Base-by-base conservation (phyloP, 1,284 basidiomycete species). In the Leccinum fallax region DNA sequence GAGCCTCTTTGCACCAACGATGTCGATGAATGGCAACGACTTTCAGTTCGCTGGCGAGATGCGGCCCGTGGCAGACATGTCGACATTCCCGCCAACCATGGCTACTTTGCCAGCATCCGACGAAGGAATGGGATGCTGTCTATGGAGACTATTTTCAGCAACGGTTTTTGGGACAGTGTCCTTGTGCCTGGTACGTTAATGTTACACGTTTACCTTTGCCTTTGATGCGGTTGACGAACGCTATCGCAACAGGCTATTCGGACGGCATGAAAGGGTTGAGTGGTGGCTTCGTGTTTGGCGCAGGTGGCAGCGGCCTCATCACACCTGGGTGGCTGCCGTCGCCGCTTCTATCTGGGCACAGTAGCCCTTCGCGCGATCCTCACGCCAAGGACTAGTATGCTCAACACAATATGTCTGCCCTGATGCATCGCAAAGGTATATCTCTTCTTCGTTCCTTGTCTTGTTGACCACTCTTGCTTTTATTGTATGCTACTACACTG, bases 71-170 rank as follows among this genome's bases (percentile, higher is more conserved):
- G 85, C 82, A 63, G 91, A 92, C 71, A 86, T 92, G 68, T 84
- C 88, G 55, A 90, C 86, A 57, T 92, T 92, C 82, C 90, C 91
- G 55, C 90, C 90, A 30, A 92, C 89, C 56, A 91, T 92, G 88
- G 88, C 85, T 48, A 81, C 83, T 10, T 67, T 78, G 56, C 79
- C 82, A 48, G 64, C 76, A 36, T 79, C 81, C 48, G 83, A 86
- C 65, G 72, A 81, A 74, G 72, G 77, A 71, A 73, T 77, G 68
- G 78, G 49, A 81, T 85, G 73, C 70, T 93, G 63, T 87, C 89
- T 53, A 92, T 93, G 87, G 91, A 93, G 68, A 88, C 85, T 70
- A 88, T 93, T 58, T 78, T 94, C 61, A 88, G 85, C 65, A 85
- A 81, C 61, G 85, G 85, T 48, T 94, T 94, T 73, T 94, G 91